phyloP scores from a whole-genome alignment of 495 filamentous ascomycete genomes.

The Podospora appendiculata region DNA sequence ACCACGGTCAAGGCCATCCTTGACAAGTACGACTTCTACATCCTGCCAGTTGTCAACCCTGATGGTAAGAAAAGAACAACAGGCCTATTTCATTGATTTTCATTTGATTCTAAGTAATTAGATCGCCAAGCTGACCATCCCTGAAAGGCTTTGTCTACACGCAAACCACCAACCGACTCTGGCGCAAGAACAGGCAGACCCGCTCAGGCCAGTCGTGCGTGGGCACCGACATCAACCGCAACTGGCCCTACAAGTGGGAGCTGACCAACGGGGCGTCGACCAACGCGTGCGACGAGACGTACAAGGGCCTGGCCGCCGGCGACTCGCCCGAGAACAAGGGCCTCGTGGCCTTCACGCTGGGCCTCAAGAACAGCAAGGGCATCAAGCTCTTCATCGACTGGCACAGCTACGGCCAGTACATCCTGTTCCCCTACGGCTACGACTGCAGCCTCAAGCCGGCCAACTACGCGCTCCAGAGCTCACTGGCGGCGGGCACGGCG shows the following conservation, averaged over 20 bases:
- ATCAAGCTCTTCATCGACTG: constrained; percentile 55
- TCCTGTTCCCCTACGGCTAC: constrained; percentile 29
- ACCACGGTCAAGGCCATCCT: constrained; percentile 33
- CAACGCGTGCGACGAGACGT: constrained; percentile 46
- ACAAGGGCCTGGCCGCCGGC: constrained; percentile 37
- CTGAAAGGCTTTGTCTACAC: constrained; percentile 50
- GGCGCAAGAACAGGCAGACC: constrained; percentile 56
- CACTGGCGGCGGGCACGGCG: constrained; percentile 30
- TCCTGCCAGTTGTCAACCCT: constrained; percentile 56
- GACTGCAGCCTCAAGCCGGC: constrained; percentile 27
- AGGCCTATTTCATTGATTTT: not conserved
- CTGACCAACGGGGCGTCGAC: constrained; percentile 43
- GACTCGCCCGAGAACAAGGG: constrained; percentile 44
- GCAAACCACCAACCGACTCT: constrained; percentile 50
- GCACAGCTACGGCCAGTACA: constrained; percentile 49
- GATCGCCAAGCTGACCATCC: not conserved
- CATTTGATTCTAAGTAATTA: too few relatives aligned
- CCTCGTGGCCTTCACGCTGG: constrained; percentile 32
- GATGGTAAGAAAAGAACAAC: constrained; percentile 39
- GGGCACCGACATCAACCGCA: constrained; percentile 57
- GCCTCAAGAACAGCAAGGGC: constrained; percentile 32
- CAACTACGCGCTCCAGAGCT: constrained; percentile 40
- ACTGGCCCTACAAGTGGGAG: constrained; percentile 51
- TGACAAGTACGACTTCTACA: constrained; percentile 57
- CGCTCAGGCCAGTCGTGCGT: constrained; percentile 36